phyloP scores from a whole-genome alignment of 805 yeast species.

The Kodamaea sagamina region DNA sequence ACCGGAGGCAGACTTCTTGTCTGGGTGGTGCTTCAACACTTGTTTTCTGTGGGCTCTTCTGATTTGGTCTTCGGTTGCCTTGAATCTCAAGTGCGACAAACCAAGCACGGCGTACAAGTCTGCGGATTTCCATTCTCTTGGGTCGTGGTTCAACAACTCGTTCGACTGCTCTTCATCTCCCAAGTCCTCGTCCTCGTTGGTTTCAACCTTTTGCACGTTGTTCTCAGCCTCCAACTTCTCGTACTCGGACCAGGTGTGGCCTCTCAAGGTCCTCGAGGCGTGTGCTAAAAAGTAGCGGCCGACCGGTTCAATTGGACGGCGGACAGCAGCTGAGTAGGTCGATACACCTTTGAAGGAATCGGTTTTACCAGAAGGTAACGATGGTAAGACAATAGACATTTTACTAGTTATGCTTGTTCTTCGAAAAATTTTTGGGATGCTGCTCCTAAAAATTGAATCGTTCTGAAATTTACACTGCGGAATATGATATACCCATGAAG shows the following conservation, averaged over 20 bases:
- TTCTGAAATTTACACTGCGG: background rate
- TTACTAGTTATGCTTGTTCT: constrained; percentile 5
- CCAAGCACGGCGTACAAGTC: constrained; percentile 97
- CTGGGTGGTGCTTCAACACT: constrained; percentile 97
- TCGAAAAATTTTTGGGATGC: constrained; percentile 16
- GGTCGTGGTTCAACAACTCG: constrained; percentile 81
- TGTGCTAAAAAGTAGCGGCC: constrained; percentile 96
- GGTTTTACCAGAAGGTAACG: constrained; percentile 43
- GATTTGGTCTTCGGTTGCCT: constrained; percentile 89
- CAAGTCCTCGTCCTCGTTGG: constrained; percentile 59
- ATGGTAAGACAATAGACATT: constrained; percentile 52
- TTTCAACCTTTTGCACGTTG: constrained; percentile 73
- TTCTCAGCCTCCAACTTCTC: constrained; percentile 91
- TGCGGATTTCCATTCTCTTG: constrained; percentile 97
- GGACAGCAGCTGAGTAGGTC: constrained; percentile 58
- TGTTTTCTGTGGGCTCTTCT: constrained; percentile 96
- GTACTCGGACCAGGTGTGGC: constrained; percentile 98
- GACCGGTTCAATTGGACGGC: constrained; percentile 92
- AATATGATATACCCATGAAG: background rate
- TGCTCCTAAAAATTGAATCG: background rate
- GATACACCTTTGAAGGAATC: constrained; percentile 53
- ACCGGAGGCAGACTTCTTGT: constrained; percentile 91
- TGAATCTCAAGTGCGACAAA: constrained; percentile 84
- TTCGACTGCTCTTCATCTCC: constrained; percentile 73
- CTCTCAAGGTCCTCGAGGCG: constrained; percentile 92